Conservation (phyloP, 2,329 filamentous ascomycete species). For the Nannizzia gypsea region DNA sequence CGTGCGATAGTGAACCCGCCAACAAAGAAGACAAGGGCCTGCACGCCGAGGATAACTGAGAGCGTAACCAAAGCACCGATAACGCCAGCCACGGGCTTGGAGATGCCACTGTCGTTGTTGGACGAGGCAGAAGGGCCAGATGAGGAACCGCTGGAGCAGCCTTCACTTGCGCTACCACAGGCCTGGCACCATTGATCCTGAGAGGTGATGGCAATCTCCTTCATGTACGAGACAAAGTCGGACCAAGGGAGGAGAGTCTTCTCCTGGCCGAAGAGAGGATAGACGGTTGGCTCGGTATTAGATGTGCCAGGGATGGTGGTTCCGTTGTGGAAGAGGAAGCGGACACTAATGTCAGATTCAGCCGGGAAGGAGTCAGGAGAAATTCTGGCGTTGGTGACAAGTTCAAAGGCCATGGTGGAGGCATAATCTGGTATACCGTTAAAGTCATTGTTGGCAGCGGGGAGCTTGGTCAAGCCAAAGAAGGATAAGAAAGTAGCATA, state of each 20-base stretch:
- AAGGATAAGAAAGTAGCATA: slow-evolving; percentile 51
- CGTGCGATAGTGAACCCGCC: slow-evolving; percentile 49
- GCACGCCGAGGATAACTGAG: slow-evolving; percentile 48
- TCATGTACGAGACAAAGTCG: slow-evolving; percentile 53
- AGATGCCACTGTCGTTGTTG: slow-evolving; percentile 39
- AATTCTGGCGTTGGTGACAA: slow-evolving; percentile 40
- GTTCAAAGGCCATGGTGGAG: slow-evolving; percentile 68
- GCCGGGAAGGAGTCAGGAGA: slow-evolving; percentile 32
- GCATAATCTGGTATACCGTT: slow-evolving; percentile 73
- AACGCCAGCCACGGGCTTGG: slow-evolving; percentile 63
- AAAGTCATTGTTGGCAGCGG: slow-evolving; percentile 48
- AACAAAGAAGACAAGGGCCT: slow-evolving; percentile 42
- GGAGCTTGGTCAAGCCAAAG: slow-evolving; percentile 47
- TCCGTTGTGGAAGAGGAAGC: slow-evolving; percentile 54
- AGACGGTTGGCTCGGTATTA: slow-evolving; percentile 36
- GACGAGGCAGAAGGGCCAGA: slow-evolving; percentile 20
- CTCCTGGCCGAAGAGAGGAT: slow-evolving; percentile 49
- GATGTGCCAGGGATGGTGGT: slow-evolving; percentile 35
- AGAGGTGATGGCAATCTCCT: slow-evolving; percentile 53
- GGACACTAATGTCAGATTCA: slow-evolving; percentile 42
- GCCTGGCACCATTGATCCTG: slow-evolving; percentile 58
- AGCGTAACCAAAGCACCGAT: slow-evolving; percentile 62
- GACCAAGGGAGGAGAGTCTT: slow-evolving; percentile 52
- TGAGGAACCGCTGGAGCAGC: slow-evolving; percentile 46
- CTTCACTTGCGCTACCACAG: slow-evolving; percentile 58